phyloP scores from a whole-genome alignment of 2,329 filamentous ascomycete genomes.

The Pseudogymnoascus sp. region DNA sequence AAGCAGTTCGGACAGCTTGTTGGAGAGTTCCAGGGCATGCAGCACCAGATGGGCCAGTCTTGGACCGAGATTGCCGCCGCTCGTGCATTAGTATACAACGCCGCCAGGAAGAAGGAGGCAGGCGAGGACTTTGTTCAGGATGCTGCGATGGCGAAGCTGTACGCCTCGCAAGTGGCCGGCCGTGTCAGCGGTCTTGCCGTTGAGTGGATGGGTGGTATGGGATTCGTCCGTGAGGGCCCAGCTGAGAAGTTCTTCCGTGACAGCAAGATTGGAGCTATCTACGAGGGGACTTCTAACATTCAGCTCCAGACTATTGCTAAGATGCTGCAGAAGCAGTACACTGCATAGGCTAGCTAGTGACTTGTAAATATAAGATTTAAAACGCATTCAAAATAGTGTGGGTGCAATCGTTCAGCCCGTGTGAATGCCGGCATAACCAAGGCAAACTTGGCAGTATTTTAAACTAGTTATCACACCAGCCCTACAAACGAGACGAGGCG shows the following conservation, averaged over 20 bases:
- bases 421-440: background rate
- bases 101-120: conserved; percentile 94
- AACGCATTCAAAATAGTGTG: background rate
- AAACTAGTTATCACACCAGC: background rate
- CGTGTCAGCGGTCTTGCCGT: conserved; percentile 77
- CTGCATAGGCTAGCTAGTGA: conserved; percentile 32
- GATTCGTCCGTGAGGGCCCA: conserved; percentile 89
- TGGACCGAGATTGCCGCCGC: conserved; percentile 91
- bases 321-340: conserved; percentile 61
- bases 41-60: conserved; percentile 94
- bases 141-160: conserved; percentile 97
- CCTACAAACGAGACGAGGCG: background rate
- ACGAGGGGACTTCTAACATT: conserved; percentile 81
- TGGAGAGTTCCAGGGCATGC: conserved; percentile 98
- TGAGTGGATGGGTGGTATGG: conserved; percentile 99
- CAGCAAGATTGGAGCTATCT: conserved; percentile 97
- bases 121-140: conserved; percentile 92
- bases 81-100: conserved; percentile 88
- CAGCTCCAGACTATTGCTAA: conserved; percentile 65
- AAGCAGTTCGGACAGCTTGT: conserved; percentile 92
- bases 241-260: conserved; percentile 98
- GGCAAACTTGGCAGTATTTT: background rate
- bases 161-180: conserved; percentile 84
- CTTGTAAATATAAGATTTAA: background rate
- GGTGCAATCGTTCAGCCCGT: background rate